Evolutionary conservation across 306 rosid species (phyloP).

Genomic region (Malus asiatica): DNA sequence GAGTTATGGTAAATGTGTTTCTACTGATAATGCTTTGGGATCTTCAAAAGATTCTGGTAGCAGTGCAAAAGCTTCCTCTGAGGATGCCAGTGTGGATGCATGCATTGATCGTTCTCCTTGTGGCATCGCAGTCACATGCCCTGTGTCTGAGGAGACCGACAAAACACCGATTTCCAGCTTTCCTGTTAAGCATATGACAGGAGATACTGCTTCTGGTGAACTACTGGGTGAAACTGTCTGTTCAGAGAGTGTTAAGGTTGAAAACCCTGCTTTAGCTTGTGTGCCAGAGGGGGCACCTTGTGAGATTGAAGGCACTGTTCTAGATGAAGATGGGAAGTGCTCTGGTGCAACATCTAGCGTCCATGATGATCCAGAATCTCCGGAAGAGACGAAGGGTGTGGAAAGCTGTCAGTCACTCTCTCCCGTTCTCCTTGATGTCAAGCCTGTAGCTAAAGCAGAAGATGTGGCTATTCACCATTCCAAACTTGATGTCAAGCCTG

Average conservation of each 20-base stretch:
- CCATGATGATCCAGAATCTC: constrained; percentile 12
- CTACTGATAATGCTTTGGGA: constrained; percentile 1
- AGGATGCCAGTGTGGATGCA: constrained; percentile 1
- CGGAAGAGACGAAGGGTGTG: neutral
- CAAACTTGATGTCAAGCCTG: neutral
- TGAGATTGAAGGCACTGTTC: constrained; percentile 11
- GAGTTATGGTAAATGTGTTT: neutral
- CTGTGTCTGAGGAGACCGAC: neutral
- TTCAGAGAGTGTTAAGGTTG: neutral
- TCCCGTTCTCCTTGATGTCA: neutral
- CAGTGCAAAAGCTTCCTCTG: neutral
- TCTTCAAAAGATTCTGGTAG: constrained; percentile 5
- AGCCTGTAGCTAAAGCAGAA: constrained; percentile 3
- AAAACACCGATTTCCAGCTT: neutral
- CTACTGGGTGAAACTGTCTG: neutral
- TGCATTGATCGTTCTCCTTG: neutral
- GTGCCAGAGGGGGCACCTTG: constrained; percentile 14
- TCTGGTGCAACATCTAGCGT: constrained; percentile 14
- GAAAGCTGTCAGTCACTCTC: neutral
- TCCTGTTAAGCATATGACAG: neutral
- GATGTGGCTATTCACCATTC: neutral
- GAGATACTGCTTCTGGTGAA: constrained; percentile 6
- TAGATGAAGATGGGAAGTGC: constrained; percentile 6
- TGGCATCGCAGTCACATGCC: neutral
- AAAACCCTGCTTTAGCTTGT: neutral